phyloP scores from a whole-genome alignment of 306 rosid genomes.

The Betula pendula region DNA sequence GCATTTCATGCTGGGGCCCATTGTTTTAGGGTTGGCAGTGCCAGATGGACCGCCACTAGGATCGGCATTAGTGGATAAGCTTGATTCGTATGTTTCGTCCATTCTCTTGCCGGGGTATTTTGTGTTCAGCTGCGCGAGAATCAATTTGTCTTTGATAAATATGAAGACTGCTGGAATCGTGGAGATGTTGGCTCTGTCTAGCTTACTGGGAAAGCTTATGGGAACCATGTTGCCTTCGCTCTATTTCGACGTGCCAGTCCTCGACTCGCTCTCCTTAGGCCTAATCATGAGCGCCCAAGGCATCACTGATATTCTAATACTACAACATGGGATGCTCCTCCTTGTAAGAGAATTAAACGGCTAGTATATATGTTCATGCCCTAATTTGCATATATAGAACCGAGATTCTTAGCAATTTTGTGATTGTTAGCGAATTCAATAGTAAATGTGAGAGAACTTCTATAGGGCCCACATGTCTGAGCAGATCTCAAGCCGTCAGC shows the following conservation, averaged over 20 bases:
- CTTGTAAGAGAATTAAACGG: conserved; percentile 35
- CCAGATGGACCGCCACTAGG: conserved; percentile 74
- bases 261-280: conserved; percentile 48
- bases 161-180: conserved; percentile 16
- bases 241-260: conserved; percentile 39
- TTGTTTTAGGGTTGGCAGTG: conserved; percentile 60
- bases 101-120: conserved; percentile 51
- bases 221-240: conserved; percentile 61
- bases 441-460: no score
- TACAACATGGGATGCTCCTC: conserved; percentile 29
- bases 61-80: conserved; percentile 53
- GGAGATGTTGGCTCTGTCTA: conserved; percentile 27
- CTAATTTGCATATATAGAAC: no score
- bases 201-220: conserved; percentile 40
- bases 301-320: conserved; percentile 40
- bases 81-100: conserved; percentile 31
- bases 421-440: no score
- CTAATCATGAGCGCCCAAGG: conserved; percentile 59
- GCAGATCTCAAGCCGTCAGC: no score
- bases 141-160: conserved; percentile 11
- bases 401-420: no score
- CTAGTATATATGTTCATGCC: background rate
- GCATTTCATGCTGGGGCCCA: conserved; percentile 51
- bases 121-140: conserved; percentile 33
- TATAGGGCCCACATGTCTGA: no score